Evolutionary conservation across 148 eudicot species (phyloP).

Genomic region (Cornus florida): DNA sequence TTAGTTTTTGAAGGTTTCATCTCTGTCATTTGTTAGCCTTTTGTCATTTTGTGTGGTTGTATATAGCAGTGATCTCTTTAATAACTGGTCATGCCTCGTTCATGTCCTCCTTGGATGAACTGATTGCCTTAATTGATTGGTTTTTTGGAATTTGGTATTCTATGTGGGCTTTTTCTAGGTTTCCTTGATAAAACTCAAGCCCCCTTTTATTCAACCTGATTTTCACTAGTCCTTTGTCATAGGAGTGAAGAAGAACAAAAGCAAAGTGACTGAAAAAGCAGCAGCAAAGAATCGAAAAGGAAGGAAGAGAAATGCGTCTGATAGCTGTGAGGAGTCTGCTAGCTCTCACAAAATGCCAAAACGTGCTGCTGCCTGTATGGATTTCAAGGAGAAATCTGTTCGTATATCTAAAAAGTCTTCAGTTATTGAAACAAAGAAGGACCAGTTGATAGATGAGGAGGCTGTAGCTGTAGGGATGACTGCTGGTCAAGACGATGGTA

Average conservation of each 20-base stretch:
- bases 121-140: background rate
- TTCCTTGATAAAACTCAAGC: background rate
- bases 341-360: slow-evolving; percentile 79
- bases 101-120: background rate
- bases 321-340: slow-evolving; percentile 19
- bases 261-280: background rate
- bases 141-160: background rate
- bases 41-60: background rate
- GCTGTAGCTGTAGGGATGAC: slow-evolving; percentile 69
- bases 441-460: slow-evolving; percentile 61
- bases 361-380: slow-evolving; percentile 82
- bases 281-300: slow-evolving; percentile 7
- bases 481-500: slow-evolving; percentile 59
- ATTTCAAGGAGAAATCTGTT: slow-evolving; percentile 69
- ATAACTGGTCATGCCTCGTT: background rate
- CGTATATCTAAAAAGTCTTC: slow-evolving; percentile 47
- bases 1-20: background rate
- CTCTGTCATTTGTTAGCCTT: background rate
- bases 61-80: background rate
- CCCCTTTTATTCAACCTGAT: background rate
- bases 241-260: background rate
- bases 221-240: background rate
- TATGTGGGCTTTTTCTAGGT: background rate
- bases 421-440: slow-evolving; percentile 56
- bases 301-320: slow-evolving; percentile 16